Evolutionary conservation across 2,329 filamentous ascomycete species (phyloP), one percentile per base, ranked within the genome.

Genomic region (Epichloe glyceriae): DNA sequence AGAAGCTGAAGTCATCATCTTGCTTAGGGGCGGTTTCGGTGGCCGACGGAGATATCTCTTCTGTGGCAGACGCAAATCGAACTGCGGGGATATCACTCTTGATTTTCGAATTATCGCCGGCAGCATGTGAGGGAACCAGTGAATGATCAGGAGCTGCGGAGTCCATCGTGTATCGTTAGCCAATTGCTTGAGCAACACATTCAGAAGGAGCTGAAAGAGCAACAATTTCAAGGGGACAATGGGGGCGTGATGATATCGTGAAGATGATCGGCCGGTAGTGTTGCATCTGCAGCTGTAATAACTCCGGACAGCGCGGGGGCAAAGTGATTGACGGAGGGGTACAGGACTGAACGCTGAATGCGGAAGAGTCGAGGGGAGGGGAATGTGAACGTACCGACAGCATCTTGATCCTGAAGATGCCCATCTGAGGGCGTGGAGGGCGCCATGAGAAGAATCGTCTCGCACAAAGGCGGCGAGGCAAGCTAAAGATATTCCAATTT

Each of bases 1-100:
- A 65, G 49, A 68, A 67, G 52, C 68, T 61, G 39, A 53, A 57
- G 52, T 61, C 57, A 46, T 54, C 54, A 51, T 53, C 50, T 50
- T 54, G 54, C 47, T 59, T 56, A 46, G 61, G 54, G 50, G 60
- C 58, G 55, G 64, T 60, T 47, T 65, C 61, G 5, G 80, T 77
- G 52, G 78, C 72, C 35, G 54, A 51, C 14, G 68, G 67, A 14
- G 64, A 61, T 59, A 88, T 87, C 66, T 88, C 83, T 62, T 88
- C 74, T 53, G 83, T 79, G 55, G 78, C 73, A 30, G 84, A 80
- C 50, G 83, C 82, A 66, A 89, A 90, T 52, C 85, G 83, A 50
- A 89, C 85, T 52, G 78, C 72, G 51, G 73, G 71, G 50, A 63
- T 62, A 52, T 66, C 52, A 35, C 54, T 44, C 41, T 49, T 51